A percentile compares a stretch with the other conserved stretches of the same genome.
Evolutionary conservation across 345 rosid genomes (phyloP).

Genomic region (Rhodamnia argentea): DNA sequence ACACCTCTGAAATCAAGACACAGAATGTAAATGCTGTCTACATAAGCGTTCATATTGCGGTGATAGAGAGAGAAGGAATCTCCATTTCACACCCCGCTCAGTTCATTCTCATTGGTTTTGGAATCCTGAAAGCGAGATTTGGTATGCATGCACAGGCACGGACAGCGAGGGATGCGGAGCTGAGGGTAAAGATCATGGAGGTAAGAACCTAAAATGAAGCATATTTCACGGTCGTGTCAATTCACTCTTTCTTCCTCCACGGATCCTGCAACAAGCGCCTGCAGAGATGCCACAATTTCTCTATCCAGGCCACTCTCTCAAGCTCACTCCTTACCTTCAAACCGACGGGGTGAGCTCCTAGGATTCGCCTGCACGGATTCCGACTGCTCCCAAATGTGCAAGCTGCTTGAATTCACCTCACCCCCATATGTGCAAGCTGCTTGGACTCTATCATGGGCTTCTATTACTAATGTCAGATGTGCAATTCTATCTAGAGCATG

Average conservation of each 20-base stretch:
- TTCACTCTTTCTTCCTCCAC: too few relatives aligned
- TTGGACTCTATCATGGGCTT: background rate
- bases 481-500: background rate
- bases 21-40: background rate
- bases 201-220: background rate
- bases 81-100: conserved; percentile 83
- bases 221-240: background rate
- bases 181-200: conserved; percentile 79
- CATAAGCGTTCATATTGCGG: background rate
- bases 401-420: background rate
- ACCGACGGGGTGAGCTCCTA: background rate
- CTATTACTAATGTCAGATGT: background rate
- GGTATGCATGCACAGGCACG: conserved; percentile 94
- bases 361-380: background rate
- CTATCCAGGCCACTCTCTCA: background rate
- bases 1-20: too few relatives aligned
- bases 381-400: background rate
- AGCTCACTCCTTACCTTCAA: background rate
- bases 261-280: background rate
- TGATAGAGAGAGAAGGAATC: conserved; percentile 76
- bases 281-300: background rate
- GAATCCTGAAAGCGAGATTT: conserved; percentile 84
- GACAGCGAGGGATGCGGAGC: conserved; percentile 77
- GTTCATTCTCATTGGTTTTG: conserved; percentile 73
- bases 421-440: background rate